Evolutionary conservation across 768 basidiomycete species (phyloP), one percentile per base, ranked within the genome.

Genomic region (Cyclocybe cylindracea): DNA sequence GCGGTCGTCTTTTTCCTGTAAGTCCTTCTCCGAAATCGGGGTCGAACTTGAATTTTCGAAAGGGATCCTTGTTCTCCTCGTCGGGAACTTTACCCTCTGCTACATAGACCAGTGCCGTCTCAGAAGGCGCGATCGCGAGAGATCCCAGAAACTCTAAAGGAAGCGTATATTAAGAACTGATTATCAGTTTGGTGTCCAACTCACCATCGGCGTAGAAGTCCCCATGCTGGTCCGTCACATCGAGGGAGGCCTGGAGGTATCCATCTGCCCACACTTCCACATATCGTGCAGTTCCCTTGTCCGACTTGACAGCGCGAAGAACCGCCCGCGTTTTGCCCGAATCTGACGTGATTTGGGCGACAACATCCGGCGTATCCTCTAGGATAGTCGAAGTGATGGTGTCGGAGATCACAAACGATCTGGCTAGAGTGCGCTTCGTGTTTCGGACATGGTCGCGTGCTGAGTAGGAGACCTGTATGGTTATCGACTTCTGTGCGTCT

Each of bases 11-110:
- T 61, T 78, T 83, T 4, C 77, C 78, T 4, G 64, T 62, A n/a
- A 86, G 61, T 5, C 76, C 76, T 65, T 91, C 88, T 0, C 88
- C 89, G 52, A 87, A 82, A 40, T 78, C 72, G 4, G 87, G 85
- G 1, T 60, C 69, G 62, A 78, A 89, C 19, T 73, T 67, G 55
- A 83, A 87, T 48, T 79, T 79, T 14, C 65, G 62, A 50, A 68
- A 76, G 2, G 71, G 68, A 10, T 66, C 51, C 8, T 54, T 65
- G 38, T 41, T 56, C n/a, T 61, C 48, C 24, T 24, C 24, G 24
- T 24, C 24, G 4, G 68, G 67, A 8, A 49, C 55, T 11, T 79
- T 83, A 0, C 66, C 74, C 59, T 89, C 87, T 2, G 86, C 87
- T 3, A 76, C 74, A 54, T 89, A 89, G 10, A 86, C 57, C 8